Conservation (phyloP, 2,329 filamentous ascomycete genomes). For the Claviceps spartinae region DNA sequence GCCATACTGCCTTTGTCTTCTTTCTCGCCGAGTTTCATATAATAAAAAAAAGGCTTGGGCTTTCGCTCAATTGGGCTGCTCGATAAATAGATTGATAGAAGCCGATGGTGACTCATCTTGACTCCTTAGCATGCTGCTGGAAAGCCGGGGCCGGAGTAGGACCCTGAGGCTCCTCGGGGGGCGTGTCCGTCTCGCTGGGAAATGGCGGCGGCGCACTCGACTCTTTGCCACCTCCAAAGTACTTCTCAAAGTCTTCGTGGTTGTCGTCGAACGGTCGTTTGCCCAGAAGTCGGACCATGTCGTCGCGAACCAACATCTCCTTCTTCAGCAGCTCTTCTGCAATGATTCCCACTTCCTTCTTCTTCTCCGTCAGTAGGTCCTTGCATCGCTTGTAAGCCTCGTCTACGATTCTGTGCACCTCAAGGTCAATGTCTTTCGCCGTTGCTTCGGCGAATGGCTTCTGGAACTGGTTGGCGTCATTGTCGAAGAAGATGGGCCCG, state of each 20-base stretch:
- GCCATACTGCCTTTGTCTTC: neutral
- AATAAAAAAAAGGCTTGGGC: neutral
- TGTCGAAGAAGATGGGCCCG: slow-evolving; percentile 82
- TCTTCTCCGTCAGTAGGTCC: slow-evolving; percentile 70
- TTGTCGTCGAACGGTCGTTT: slow-evolving; percentile 69
- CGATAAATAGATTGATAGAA: neutral
- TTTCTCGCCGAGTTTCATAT: no score
- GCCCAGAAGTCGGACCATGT: slow-evolving; percentile 80
- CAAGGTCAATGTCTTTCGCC: slow-evolving; percentile 78
- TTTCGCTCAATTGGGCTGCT: neutral
- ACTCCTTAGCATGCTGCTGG: slow-evolving; percentile 10
- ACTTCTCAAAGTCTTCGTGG: slow-evolving; percentile 89
- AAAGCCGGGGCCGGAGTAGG: slow-evolving; percentile 27
- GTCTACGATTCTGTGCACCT: slow-evolving; percentile 84
- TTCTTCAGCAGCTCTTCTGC: slow-evolving; percentile 87
- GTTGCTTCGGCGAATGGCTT: slow-evolving; percentile 96
- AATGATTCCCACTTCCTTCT: slow-evolving; percentile 74
- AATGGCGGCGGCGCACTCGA: slow-evolving; percentile 45
- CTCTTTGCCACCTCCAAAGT: slow-evolving; percentile 57
- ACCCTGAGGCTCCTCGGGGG: slow-evolving; percentile 20
- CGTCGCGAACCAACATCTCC: slow-evolving; percentile 82
- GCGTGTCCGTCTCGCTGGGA: slow-evolving; percentile 29
- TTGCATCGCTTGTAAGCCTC: slow-evolving; percentile 86
- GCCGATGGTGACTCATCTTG: neutral
- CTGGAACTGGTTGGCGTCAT: slow-evolving; percentile 65